These are phyloP conservation scores for Monotropa hypopitys DNA, from an alignment of 179 eudicot genomes.

Conservation along the genomic window DNA sequence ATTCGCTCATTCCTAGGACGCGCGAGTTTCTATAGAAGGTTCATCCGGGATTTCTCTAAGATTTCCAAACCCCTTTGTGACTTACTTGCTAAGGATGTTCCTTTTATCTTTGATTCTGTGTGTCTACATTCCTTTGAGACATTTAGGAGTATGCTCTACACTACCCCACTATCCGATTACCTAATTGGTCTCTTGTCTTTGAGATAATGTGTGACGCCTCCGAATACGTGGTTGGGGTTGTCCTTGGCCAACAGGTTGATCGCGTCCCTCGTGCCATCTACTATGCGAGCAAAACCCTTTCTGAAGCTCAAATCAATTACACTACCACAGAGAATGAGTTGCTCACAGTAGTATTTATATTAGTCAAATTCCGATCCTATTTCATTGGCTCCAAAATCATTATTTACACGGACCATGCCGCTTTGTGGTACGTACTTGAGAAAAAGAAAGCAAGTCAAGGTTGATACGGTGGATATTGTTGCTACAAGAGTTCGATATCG, in stretches of 20 bases:
- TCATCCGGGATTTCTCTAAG: too few relatives aligned
- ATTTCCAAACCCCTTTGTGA: too few relatives aligned
- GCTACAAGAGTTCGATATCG: too few relatives aligned
- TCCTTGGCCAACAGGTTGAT: neutral
- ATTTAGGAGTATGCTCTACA: neutral
- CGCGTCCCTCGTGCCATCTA: neutral
- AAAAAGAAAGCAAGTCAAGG: neutral
- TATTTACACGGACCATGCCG: neutral
- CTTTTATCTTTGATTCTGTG: too few relatives aligned
- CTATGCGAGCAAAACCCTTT: neutral
- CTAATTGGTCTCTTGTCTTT: neutral
- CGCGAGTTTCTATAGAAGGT: too few relatives aligned
- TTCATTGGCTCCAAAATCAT: neutral
- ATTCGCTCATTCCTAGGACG: too few relatives aligned
- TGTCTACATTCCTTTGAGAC: neutral
- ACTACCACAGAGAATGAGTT: too few relatives aligned
- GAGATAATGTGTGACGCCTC: neutral
- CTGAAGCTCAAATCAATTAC: too few relatives aligned
- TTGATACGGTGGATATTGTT: neutral
- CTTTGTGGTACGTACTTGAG: too few relatives aligned
- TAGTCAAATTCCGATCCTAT: neutral
- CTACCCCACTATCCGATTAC: neutral
- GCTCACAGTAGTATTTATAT: neutral
- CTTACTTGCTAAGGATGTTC: too few relatives aligned
- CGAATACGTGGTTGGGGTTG: neutral